Conservation (phyloP, 306 rosid species). For the Vigna trinervia region DNA sequence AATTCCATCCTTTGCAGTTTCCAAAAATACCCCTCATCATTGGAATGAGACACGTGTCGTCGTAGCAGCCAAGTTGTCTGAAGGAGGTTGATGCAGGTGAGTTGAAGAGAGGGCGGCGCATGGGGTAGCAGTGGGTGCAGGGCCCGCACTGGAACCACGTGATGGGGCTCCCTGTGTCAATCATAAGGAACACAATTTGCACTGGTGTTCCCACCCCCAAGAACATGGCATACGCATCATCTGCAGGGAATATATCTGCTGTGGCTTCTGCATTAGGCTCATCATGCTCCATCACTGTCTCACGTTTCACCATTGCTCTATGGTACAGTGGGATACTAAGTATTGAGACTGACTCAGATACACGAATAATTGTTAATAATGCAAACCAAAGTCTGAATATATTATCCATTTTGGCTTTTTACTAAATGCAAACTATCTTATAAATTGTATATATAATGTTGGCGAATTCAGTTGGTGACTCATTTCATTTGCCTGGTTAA, state of each 20-base stretch:
- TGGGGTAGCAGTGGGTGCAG: conserved; percentile 46
- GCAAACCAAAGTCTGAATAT: neutral
- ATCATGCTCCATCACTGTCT: neutral
- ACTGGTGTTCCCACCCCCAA: conserved; percentile 50
- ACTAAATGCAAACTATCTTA: neutral
- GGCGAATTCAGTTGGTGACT: conserved; percentile 27
- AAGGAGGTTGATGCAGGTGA: conserved; percentile 35
- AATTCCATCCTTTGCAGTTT: conserved; percentile 29
- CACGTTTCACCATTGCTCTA: conserved; percentile 12
- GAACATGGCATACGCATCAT: conserved; percentile 43
- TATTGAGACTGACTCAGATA: neutral
- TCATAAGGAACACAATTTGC: conserved; percentile 38
- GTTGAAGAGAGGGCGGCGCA: conserved; percentile 44
- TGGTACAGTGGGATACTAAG: conserved; percentile 41
- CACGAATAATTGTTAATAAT: conserved; percentile 21
- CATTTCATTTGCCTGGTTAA: conserved; percentile 33
- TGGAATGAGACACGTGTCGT: conserved; percentile 45
- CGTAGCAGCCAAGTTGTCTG: conserved; percentile 36
- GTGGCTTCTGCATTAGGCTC: neutral
- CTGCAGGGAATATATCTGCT: conserved; percentile 33
- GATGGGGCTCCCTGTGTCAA: conserved; percentile 47
- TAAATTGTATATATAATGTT: neutral
- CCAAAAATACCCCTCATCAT: conserved; percentile 39
- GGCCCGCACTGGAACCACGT: conserved; percentile 53
- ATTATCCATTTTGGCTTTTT: conserved; percentile 30